These are phyloP conservation scores for Solanum tarijense DNA, from an alignment of 257 asterid species.

Conservation along the genomic window DNA sequence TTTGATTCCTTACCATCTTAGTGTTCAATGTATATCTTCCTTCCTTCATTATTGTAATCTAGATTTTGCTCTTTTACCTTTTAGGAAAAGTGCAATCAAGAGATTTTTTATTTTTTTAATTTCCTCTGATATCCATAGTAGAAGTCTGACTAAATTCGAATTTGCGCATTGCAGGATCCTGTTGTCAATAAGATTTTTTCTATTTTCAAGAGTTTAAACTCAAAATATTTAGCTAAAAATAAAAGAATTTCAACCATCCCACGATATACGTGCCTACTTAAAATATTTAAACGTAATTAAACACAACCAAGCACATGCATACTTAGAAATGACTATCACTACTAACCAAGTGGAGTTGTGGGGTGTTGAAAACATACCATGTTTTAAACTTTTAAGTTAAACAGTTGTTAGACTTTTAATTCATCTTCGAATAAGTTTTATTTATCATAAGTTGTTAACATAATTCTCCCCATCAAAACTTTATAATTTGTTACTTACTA, in stretches of 20 bases:
- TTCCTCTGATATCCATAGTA: not conserved
- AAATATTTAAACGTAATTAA: not conserved
- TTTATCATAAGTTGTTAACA: not conserved
- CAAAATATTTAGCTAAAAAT: rapidly evolving
- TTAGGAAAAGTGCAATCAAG: not conserved
- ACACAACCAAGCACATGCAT: not conserved
- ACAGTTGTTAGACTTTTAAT: not conserved
- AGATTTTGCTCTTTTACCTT: not conserved
- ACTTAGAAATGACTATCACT: not conserved
- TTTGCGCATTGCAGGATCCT: rapidly evolving
- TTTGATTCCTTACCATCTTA: not conserved
- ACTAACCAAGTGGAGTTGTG: not conserved
- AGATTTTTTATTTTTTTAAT: not conserved
- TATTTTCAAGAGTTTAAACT: not conserved
- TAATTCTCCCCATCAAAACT: not conserved
- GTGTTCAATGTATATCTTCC: not conserved
- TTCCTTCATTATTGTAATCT: not conserved
- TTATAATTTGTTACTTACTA: too few species aligned
- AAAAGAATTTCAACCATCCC: not conserved
- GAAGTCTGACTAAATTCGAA: not conserved
- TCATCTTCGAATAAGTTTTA: not conserved
- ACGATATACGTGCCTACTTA: not conserved
- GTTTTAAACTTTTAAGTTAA: not conserved
- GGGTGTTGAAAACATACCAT: not conserved
- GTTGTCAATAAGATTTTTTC: not conserved